Percentiles rank a stretch among this genome's conserved stretches.
Conservation (phyloP, 1,284 basidiomycete genomes). For the Phlebopus sp. region DNA sequence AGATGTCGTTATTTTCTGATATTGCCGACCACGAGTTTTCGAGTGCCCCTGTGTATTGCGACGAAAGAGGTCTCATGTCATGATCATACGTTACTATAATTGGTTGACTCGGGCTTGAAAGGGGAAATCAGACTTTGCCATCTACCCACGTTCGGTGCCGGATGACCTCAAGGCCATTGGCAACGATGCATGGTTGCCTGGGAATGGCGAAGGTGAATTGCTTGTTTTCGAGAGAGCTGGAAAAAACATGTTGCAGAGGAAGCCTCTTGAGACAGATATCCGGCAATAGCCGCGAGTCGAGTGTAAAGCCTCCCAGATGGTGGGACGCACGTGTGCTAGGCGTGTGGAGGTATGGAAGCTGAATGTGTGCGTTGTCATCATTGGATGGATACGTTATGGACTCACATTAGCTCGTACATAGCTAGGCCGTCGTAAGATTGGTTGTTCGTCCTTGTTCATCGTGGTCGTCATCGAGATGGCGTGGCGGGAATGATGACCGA, state of each 20-base stretch:
- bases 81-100: background rate
- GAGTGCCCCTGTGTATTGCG: background rate
- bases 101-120: background rate
- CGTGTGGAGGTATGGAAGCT: too few species aligned
- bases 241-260: background rate
- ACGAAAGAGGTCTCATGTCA: background rate
- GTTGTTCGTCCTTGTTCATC: too few species aligned
- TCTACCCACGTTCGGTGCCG: conserved; percentile 6
- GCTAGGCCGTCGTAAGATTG: too few species aligned
- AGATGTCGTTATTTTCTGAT: background rate
- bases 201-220: background rate
- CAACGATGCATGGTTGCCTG: background rate
- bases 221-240: background rate
- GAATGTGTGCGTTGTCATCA: background rate
- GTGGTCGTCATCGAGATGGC: too few species aligned
- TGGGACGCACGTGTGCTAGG: too few species aligned
- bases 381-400: too few species aligned
- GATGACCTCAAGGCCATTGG: background rate
- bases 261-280: too few species aligned
- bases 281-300: background rate
- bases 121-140: background rate
- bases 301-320: too few species aligned
- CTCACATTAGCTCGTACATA: too few species aligned
- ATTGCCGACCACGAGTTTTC: background rate
- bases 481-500: background rate